phyloP scores from a whole-genome alignment of 495 filamentous ascomycete species.

The Terfezia claveryi region DNA sequence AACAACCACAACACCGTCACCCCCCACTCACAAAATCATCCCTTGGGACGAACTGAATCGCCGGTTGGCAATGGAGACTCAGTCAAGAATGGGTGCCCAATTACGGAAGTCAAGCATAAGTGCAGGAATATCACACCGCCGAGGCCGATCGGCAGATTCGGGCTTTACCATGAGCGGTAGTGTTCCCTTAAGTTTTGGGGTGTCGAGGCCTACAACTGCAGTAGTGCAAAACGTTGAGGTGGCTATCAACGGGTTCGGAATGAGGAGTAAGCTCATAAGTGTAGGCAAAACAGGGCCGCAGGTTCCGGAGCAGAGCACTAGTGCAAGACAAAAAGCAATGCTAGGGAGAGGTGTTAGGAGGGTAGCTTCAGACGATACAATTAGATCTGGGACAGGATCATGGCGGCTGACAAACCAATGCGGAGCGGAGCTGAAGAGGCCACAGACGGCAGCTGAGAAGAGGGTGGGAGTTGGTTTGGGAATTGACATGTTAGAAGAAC shows the following conservation, averaged over 20 bases:
- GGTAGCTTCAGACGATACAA: background rate
- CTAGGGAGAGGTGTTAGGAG: background rate
- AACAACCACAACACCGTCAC: background rate
- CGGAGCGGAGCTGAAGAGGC: background rate
- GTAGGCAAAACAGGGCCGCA: background rate
- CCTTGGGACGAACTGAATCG: background rate
- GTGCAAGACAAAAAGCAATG: background rate
- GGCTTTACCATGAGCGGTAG: background rate
- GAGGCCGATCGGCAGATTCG: background rate
- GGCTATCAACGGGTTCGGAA: background rate
- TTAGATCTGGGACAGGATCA: background rate
- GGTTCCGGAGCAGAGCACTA: background rate
- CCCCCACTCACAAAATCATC: background rate
- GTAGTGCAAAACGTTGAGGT: background rate
- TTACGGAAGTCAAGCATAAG: background rate
- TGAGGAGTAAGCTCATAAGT: background rate
- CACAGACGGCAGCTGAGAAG: background rate
- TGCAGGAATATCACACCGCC: background rate
- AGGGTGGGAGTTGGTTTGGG: background rate
- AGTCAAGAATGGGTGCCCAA: background rate
- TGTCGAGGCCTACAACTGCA: background rate
- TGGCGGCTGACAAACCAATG: background rate
- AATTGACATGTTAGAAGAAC: background rate
- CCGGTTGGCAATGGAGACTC: background rate
- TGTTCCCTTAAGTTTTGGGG: background rate